Evolutionary conservation across 2,329 filamentous ascomycete genomes (phyloP).

Genomic region (Aspergillus sergii): DNA sequence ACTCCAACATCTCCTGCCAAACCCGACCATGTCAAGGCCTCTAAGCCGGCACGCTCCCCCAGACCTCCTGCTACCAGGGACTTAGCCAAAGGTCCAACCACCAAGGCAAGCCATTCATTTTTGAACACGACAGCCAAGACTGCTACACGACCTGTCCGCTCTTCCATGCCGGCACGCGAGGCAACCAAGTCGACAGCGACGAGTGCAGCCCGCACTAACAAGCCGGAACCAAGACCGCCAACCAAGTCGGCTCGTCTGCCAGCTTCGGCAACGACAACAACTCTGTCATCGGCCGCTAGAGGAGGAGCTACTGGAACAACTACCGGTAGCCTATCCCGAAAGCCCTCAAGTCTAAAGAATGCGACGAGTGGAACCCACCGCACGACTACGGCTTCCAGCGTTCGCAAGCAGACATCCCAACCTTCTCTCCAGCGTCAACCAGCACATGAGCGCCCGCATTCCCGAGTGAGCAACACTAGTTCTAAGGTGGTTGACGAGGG

Average conservation of each 20-base stretch:
- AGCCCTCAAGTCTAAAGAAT: conserved; percentile 39
- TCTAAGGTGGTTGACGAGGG: conserved; percentile 47
- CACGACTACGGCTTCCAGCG: conserved; percentile 24
- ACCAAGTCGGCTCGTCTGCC: conserved; percentile 44
- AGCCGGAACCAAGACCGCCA: conserved; percentile 42
- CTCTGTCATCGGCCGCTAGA: conserved; percentile 44
- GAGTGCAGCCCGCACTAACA: conserved; percentile 29
- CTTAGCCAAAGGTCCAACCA: conserved; percentile 27
- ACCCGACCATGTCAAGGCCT: conserved; percentile 18
- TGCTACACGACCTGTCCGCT: conserved; percentile 27
- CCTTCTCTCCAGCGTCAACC: conserved; percentile 33
- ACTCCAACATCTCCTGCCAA: conserved; percentile 25
- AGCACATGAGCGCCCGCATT: conserved; percentile 41
- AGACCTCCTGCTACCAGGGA: conserved; percentile 34
- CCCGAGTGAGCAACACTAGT: conserved; percentile 42
- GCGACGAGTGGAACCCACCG: conserved; percentile 26
- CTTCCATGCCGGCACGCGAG: conserved; percentile 34
- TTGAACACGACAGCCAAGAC: conserved; percentile 34
- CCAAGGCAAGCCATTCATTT: conserved; percentile 37
- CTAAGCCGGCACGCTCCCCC: conserved; percentile 21
- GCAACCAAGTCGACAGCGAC: conserved; percentile 26
- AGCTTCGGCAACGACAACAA: conserved; percentile 43
- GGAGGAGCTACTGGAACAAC: conserved; percentile 22
- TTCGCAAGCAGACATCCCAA: conserved; percentile 37
- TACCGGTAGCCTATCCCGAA: conserved; percentile 34